Evolutionary conservation across 2,329 filamentous ascomycete species (phyloP).

Genomic region (Tolypocladium capitatum): DNA sequence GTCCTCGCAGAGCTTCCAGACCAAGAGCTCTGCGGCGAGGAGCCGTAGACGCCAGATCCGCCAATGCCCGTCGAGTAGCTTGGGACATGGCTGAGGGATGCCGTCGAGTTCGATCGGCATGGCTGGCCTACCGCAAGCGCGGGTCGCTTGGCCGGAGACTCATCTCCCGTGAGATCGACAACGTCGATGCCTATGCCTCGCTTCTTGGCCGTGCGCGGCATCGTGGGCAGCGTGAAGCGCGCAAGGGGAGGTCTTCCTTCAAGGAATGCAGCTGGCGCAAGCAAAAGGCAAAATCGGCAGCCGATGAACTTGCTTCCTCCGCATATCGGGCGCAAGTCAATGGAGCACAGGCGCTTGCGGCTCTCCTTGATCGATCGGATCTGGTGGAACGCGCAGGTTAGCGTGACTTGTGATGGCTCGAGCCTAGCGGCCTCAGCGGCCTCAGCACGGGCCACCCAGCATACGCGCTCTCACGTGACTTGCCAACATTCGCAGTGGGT

Average conservation of each 20-base stretch:
- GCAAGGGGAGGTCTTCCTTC: neutral
- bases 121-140: slow-evolving; percentile 6
- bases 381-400: no score
- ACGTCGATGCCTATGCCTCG: slow-evolving; percentile 17
- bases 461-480: slow-evolving; percentile 1
- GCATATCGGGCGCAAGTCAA: no score
- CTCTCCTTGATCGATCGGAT: no score
- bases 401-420: no score
- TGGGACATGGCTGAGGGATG: neutral
- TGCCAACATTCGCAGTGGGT: neutral
- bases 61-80: slow-evolving; percentile 6
- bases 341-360: no score
- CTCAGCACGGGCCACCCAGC: no score
- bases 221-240: neutral
- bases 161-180: slow-evolving; percentile 27
- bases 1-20: neutral
- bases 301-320: no score
- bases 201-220: slow-evolving; percentile 15
- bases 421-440: no score
- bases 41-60: slow-evolving; percentile 7
- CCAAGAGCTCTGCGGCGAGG: neutral
- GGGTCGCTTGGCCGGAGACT: slow-evolving; percentile 15
- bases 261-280: neutral
- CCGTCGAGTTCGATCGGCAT: neutral
- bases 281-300: neutral